Evolutionary conservation across 257 asterid species (phyloP).

Genomic region (Ballota nigra): DNA sequence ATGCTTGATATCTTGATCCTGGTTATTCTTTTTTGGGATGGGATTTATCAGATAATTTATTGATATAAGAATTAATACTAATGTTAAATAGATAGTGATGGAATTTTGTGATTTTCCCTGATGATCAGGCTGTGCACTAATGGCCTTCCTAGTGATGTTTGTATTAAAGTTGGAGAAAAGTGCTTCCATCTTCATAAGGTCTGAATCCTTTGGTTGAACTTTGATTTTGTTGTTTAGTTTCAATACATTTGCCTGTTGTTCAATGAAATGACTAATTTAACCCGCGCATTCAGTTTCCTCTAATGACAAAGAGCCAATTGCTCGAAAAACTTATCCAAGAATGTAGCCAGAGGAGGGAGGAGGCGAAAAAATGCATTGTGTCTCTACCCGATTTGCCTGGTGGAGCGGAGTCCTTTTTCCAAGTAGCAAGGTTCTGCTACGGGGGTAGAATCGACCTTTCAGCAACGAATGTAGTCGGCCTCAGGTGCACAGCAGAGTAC

Average conservation of each 20-base stretch:
- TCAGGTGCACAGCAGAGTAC: conserved; percentile 52
- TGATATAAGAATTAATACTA: no score
- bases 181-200: conserved; percentile 68
- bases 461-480: conserved; percentile 33
- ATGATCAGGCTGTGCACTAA: conserved; percentile 47
- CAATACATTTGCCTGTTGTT: not conserved
- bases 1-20: not conserved
- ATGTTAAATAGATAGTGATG: not conserved
- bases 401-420: conserved; percentile 43
- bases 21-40: not conserved
- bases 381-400: conserved; percentile 47
- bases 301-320: conserved; percentile 40
- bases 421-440: conserved; percentile 52
- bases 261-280: not conserved
- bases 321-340: conserved; percentile 36
- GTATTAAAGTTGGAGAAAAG: conserved; percentile 42
- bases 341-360: conserved; percentile 13
- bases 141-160: conserved; percentile 54
- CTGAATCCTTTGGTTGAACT: not conserved
- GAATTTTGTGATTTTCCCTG: not conserved
- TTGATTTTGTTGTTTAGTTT: not conserved
- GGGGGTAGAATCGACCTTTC: conserved; percentile 42
- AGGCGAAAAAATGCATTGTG: conserved; percentile 10
- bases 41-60: not conserved
- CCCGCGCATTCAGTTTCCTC: conserved; percentile 39